Conservation (phyloP, 257 asterid genomes). For the Agastache rugosa region DNA sequence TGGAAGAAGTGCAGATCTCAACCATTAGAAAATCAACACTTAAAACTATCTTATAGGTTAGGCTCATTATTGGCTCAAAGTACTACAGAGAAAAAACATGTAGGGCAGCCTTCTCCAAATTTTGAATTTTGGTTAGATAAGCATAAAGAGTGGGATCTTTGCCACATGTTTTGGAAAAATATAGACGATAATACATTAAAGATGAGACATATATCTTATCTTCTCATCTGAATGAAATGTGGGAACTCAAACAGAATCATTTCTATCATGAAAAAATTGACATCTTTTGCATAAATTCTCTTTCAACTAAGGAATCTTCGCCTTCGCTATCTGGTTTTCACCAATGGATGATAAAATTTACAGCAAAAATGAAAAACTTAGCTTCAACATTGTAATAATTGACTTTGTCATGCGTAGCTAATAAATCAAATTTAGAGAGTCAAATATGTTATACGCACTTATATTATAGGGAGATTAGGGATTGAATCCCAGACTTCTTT, state of each 20-base stretch:
- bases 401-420: neutral
- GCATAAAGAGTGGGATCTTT: constrained; percentile 21
- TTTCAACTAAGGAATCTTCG: neutral
- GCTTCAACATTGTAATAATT: constrained; percentile 4
- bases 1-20: neutral
- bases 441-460: too few relatives aligned
- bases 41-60: neutral
- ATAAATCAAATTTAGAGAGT: neutral
- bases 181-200: neutral
- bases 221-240: constrained; percentile 26
- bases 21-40: constrained; percentile 23
- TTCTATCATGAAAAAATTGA: constrained; percentile 24
- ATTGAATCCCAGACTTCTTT: neutral
- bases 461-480: neutral
- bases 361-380: neutral
- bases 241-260: constrained; percentile 34
- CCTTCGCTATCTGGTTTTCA: neutral
- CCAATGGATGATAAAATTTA: constrained; percentile 9
- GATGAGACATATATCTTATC: constrained; percentile 45
- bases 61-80: constrained; percentile 26
- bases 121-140: constrained; percentile 36
- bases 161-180: constrained; percentile 6
- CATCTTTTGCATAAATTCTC: neutral
- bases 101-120: neutral
- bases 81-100: neutral